Base-by-base conservation (phyloP, 331 rosid genomes). In the Quercus phellos region DNA sequence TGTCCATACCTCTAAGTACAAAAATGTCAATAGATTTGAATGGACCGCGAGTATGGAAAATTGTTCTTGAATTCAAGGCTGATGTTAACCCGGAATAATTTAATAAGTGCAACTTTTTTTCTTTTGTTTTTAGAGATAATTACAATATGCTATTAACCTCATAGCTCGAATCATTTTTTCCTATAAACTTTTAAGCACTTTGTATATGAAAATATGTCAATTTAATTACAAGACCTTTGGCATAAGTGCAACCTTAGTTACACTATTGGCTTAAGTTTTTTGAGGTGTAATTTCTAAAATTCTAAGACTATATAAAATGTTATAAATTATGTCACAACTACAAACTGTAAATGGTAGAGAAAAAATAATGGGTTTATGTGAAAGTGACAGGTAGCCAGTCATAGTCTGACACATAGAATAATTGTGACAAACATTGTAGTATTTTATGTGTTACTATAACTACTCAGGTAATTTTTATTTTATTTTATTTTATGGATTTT, bases 381-480 rank as follows among this genome's bases (percentile, higher is more conserved):
- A 38, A 38, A 38, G 0, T 38, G 0, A 38, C 0, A 38, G 0
- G 0, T 38, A 7, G 0, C 2, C 0, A 38, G 0, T 38, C 0
- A 38, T 0, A 38, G 0, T 7, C 0, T 38, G 0, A 35, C 11
- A 38, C 0, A 0, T 2, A 38, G 0, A 8, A 38, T 38, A 38
- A 0, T 38, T 8, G 0, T 38, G 0, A 0, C 2, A 38, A 7
- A 7, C 0, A 2, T 38, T 38, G 0, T 38, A 0, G 0, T 0
- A 38, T 38, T 38, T 38, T 38, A 38, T 8, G 0, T 38, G 1
- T 0, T 38, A 38, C 0, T 38, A 2, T 0, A 38, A 38, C 0
- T 2, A 38, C 3, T 8, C 11, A 0, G 2, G 0, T 0, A 38
- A 38, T 38, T 38, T 38, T 38, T 38, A 38, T 38, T 43, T 61